Evolutionary conservation across 345 rosid genomes (phyloP).

Genomic region (Moringa oleifera): DNA sequence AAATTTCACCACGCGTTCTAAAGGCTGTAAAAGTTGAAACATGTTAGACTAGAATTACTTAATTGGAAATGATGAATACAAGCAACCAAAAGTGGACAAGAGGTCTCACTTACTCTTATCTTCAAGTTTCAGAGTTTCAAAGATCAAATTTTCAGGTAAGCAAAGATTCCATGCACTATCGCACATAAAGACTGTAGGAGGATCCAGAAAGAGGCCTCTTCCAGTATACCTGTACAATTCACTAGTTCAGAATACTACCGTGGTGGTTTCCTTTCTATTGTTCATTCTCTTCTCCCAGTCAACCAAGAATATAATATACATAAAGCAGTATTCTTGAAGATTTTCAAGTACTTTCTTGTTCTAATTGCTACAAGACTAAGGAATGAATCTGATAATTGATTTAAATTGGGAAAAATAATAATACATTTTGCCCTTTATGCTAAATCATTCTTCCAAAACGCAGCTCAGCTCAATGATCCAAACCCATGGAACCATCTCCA

Average conservation of each 20-base stretch:
- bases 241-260: not conserved
- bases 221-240: constrained; percentile 71
- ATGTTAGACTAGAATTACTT: constrained; percentile 10
- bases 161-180: constrained; percentile 60
- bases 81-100: not conserved
- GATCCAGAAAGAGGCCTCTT: constrained; percentile 86
- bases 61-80: constrained; percentile 7
- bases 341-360: too few relatives aligned
- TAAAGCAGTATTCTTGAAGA: too few relatives aligned
- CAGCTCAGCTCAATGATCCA: not conserved
- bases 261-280: not conserved
- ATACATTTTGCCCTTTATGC: too few relatives aligned
- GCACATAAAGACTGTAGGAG: constrained; percentile 73
- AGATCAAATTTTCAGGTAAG: constrained; percentile 47
- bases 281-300: too few relatives aligned
- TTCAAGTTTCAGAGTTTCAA: constrained; percentile 20
- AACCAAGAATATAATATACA: too few relatives aligned
- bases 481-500: not conserved
- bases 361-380: too few relatives aligned
- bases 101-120: constrained; percentile 36
- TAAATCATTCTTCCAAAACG: not conserved
- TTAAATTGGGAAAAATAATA: too few relatives aligned
- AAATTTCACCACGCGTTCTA: constrained; percentile 56
- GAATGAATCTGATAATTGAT: too few relatives aligned
- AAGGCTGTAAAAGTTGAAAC: constrained; percentile 45